Evolutionary conservation across 2,329 filamentous ascomycete genomes (phyloP), one percentile per base, ranked within the genome.

Genomic region (Penicillium sp.): DNA sequence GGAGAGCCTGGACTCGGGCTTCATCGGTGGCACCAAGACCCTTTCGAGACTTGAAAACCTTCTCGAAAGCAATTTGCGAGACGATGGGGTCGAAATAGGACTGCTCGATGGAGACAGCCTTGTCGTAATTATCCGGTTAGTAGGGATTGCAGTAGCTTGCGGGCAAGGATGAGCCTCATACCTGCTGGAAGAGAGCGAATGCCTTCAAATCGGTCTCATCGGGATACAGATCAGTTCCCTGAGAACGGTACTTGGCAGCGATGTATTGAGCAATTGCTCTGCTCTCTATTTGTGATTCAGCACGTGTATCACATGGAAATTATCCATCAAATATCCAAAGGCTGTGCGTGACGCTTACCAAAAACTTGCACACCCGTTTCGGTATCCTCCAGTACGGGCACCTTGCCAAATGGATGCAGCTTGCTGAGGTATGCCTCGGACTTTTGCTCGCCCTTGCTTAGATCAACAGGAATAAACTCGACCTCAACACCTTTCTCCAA

Each of bases 371-470:
- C 37, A n/a, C 71, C 43, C 35, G 70, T 72, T 1, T 71, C 74
- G 45, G 72, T 71, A 52, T 77, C 75, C 4, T 75, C 69, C 3
- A 77, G 59, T n/a, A 71, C 68, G 11, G 75, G 75, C 0, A 77
- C 63, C 61, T 74, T 75, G 1, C 75, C 75, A 42, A 77, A 77
- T 0, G 75, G 75, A 16, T 76, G 71, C 19, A 71, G 63, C 14
- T 68, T 64, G 5, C 57, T 57, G 3, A 71, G 40, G 54, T 70
- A 72, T 0, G 62, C 57, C 13, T 62, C 52, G 2, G 52, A 26
- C 56, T 71, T 75, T 16, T 78, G 73, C 48, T 73, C 74, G 33
- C 64, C 63, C 11, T 62, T 58, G 1, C 56, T 16, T 22, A 73
- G 54, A 52, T 75, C 61, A 46, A 77, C 48, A 6, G 52, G 6